These are phyloP conservation scores for Elsinoe australis DNA, from an alignment of 2,329 filamentous ascomycete genomes.

Conservation along the genomic window DNA sequence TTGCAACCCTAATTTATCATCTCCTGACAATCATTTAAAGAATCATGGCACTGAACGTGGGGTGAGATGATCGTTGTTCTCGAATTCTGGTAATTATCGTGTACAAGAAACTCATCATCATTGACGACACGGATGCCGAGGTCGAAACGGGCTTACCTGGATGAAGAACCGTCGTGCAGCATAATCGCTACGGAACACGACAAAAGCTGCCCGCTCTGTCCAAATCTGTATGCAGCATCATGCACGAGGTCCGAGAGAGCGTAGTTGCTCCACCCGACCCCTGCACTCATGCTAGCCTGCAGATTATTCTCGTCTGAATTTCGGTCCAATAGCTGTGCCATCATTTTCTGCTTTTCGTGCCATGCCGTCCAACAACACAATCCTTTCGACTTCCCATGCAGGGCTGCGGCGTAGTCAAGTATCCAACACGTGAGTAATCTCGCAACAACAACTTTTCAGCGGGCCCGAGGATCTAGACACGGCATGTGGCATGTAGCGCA, in stretches of 20 bases:
- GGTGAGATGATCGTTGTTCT: background rate
- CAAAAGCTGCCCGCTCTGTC: background rate
- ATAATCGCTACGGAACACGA: background rate
- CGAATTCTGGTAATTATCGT: too few species aligned
- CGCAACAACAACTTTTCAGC: too few species aligned
- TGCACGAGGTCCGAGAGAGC: background rate
- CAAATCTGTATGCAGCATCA: too few species aligned
- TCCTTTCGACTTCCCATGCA: background rate
- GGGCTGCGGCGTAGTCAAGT: too few species aligned
- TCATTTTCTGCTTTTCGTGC: too few species aligned
- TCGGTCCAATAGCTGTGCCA: background rate
- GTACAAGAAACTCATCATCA: background rate
- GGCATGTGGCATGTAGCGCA: too few species aligned
- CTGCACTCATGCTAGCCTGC: constrained; percentile 7
- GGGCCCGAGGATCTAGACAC: too few species aligned
- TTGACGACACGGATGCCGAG: constrained; percentile 6
- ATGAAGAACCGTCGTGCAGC: background rate
- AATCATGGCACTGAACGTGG: constrained; percentile 1
- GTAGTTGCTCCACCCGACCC: constrained; percentile 9
- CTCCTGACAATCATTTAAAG: constrained; percentile 8
- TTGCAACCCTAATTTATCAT: background rate
- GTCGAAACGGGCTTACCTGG: constrained; percentile 4
- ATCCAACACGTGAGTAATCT: too few species aligned
- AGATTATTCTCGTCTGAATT: background rate
- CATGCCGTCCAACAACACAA: too few species aligned